These are phyloP conservation scores for Hygrophorus russula DNA, from an alignment of 768 basidiomycete species.

Conservation along the genomic window DNA sequence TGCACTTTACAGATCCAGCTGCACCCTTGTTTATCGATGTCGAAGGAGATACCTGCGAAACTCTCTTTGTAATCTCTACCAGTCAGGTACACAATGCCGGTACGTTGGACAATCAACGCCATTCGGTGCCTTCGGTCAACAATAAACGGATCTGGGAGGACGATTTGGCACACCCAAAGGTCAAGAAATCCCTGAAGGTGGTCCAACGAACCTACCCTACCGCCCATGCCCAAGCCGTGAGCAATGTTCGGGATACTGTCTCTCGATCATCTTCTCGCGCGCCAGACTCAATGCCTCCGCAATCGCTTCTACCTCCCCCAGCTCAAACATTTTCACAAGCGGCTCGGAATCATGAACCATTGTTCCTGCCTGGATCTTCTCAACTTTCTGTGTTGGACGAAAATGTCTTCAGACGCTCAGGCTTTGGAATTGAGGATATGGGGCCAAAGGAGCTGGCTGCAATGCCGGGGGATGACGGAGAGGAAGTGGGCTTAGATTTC, in stretches of 20 bases:
- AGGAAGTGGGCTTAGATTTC: conserved; percentile 17
- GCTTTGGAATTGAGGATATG: conserved; percentile 62
- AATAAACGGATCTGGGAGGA: conserved; percentile 37
- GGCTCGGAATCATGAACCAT: conserved; percentile 20
- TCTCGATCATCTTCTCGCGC: conserved; percentile 15
- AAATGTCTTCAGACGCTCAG: conserved; percentile 44
- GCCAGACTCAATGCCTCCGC: conserved; percentile 30
- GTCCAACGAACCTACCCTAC: conserved; percentile 25
- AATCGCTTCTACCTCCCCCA: conserved; percentile 18
- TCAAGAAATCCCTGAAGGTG: conserved; percentile 44
- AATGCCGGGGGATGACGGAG: conserved; percentile 15
- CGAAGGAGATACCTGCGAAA: conserved; percentile 53
- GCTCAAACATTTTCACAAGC: conserved; percentile 12
- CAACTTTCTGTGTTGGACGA: conserved; percentile 48
- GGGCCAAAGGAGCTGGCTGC: conserved; percentile 39
- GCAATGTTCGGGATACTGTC: conserved; percentile 6
- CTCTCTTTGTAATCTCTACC: conserved; percentile 72
- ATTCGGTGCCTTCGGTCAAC: not conserved
- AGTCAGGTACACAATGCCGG: conserved; percentile 41
- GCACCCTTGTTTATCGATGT: conserved; percentile 71
- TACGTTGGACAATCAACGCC: conserved; percentile 13
- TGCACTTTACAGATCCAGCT: conserved; percentile 67
- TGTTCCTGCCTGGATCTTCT: conserved; percentile 30
- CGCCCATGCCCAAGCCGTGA: conserved; percentile 9
- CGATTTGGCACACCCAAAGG: conserved; percentile 19